phyloP scores from a whole-genome alignment of 2,329 filamentous ascomycete species.

The Chaetoscypha palmicola region DNA sequence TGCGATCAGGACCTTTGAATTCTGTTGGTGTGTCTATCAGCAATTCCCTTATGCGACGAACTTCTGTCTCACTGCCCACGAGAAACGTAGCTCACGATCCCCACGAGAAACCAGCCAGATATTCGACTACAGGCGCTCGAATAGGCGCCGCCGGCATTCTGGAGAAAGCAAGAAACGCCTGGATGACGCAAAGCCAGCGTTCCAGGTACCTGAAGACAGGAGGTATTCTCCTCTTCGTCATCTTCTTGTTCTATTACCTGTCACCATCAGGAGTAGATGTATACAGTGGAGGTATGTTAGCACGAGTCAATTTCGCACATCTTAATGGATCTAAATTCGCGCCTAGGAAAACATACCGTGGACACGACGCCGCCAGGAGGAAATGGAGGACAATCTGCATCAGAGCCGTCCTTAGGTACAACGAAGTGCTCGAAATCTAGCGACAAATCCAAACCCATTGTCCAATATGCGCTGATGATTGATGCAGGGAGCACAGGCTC shows the following conservation, averaged over 20 bases:
- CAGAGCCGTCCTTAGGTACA: slow-evolving; percentile 58
- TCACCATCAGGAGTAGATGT: slow-evolving; percentile 45
- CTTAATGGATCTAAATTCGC: slow-evolving; percentile 1
- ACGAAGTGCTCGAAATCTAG: slow-evolving; percentile 74
- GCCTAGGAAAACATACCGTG: slow-evolving; percentile 2
- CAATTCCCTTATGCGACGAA: slow-evolving; percentile 50
- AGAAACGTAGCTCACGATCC: slow-evolving; percentile 54
- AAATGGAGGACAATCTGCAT: slow-evolving; percentile 44
- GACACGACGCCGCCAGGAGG: slow-evolving; percentile 10
- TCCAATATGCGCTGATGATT: slow-evolving; percentile 98
- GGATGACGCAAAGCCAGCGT: slow-evolving; percentile 58
- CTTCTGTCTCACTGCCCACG: slow-evolving; percentile 56
- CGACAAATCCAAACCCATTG: slow-evolving; percentile 83
- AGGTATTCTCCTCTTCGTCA: slow-evolving; percentile 51
- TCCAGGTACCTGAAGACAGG: slow-evolving; percentile 60
- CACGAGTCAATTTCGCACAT: neutral
- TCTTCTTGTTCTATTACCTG: slow-evolving; percentile 58
- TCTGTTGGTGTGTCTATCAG: slow-evolving; percentile 8
- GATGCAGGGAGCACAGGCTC: slow-evolving; percentile 97
- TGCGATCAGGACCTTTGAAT: slow-evolving; percentile 5
- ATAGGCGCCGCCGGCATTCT: slow-evolving; percentile 37
- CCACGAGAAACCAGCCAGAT: slow-evolving; percentile 58
- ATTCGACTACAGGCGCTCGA: slow-evolving; percentile 41
- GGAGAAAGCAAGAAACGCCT: slow-evolving; percentile 49
- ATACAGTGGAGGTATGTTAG: slow-evolving; percentile 20